Evolutionary conservation across 768 basidiomycete species (phyloP).

Genomic region (Lepiota brunneoincarnata): DNA sequence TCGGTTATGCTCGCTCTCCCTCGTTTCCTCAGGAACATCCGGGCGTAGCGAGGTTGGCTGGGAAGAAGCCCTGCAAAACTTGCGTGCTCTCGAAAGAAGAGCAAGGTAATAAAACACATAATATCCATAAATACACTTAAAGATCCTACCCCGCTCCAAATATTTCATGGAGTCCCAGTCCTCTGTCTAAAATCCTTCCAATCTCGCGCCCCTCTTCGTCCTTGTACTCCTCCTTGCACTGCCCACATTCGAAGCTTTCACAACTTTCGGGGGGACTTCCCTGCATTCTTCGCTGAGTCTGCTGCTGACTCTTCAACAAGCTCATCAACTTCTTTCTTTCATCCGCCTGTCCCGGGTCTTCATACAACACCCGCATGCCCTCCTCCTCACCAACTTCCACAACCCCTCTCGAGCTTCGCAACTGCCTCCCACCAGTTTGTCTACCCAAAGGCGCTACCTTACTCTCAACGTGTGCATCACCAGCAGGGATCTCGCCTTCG

Average conservation of each 20-base stretch:
- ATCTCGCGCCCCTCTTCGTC: conserved; percentile 20
- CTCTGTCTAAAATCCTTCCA: conserved; percentile 23
- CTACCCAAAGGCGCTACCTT: not conserved
- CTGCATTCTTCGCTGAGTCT: conserved; percentile 17
- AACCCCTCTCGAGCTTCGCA: conserved; percentile 11
- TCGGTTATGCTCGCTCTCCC: too few species aligned
- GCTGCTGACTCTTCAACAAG: conserved; percentile 44
- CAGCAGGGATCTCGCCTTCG: conserved; percentile 3
- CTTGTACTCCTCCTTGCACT: conserved; percentile 9
- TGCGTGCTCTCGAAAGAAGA: too few species aligned
- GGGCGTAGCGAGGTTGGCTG: too few species aligned
- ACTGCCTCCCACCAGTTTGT: conserved; percentile 20
- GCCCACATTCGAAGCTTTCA: not conserved
- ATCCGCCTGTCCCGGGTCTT: conserved; percentile 61
- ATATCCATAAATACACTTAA: conserved; percentile 1
- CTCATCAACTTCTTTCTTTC: conserved; percentile 58
- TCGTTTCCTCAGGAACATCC: too few species aligned
- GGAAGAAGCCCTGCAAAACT: too few species aligned
- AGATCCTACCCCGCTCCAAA: not conserved
- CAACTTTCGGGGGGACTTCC: conserved; percentile 7
- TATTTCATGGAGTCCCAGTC: not conserved
- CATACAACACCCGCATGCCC: conserved; percentile 60
- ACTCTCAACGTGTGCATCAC: not conserved
- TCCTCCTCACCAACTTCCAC: conserved; percentile 29
- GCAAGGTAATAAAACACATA: not conserved